A percentile compares a stretch with the other conserved stretches of the same genome.
These are phyloP conservation scores for Didymella segeticola DNA, from an alignment of 2,329 filamentous ascomycete genomes.

Conservation along the genomic window DNA sequence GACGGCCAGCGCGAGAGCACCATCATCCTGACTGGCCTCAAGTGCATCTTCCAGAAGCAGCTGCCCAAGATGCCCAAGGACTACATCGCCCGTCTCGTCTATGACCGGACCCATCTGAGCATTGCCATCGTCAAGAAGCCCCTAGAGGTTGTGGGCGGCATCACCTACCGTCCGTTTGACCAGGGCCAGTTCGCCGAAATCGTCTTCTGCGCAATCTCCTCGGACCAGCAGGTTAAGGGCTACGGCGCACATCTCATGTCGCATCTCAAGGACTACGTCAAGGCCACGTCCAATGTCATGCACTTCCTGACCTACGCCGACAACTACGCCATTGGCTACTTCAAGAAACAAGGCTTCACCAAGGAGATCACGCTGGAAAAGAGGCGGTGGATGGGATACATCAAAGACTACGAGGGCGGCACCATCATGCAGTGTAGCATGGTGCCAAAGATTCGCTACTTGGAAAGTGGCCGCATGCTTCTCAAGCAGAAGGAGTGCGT, in stretches of 20 bases:
- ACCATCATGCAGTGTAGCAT: constrained; percentile 99
- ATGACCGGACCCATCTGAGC: constrained; percentile 93
- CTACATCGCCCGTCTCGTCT: constrained; percentile 96
- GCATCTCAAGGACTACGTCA: constrained; percentile 97
- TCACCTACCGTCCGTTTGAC: constrained; percentile 95
- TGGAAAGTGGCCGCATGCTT: constrained; percentile 91
- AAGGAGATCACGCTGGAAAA: constrained; percentile 95
- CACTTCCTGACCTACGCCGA: constrained; percentile 98
- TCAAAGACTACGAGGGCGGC: constrained; percentile 98
- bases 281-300: constrained; percentile 95
- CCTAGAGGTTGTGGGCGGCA: constrained; percentile 90
- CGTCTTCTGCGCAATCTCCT: constrained; percentile 97
- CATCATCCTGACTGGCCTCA: constrained; percentile 93
- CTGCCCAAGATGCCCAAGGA: constrained; percentile 99
- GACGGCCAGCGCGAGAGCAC: constrained; percentile 86
- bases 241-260: constrained; percentile 98
- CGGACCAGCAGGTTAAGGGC: constrained; percentile 97
- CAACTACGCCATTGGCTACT: constrained; percentile 98
- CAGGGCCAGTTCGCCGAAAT: constrained; percentile 95
- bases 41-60: constrained; percentile 98
- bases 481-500: constrained; percentile 97
- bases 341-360: constrained; percentile 98
- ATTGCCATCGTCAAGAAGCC: constrained; percentile 98
- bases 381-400: constrained; percentile 97
- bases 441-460: constrained; percentile 92